Evolutionary conservation across 2,329 filamentous ascomycete genomes (phyloP).

Genomic region (Metarhizium sp.): DNA sequence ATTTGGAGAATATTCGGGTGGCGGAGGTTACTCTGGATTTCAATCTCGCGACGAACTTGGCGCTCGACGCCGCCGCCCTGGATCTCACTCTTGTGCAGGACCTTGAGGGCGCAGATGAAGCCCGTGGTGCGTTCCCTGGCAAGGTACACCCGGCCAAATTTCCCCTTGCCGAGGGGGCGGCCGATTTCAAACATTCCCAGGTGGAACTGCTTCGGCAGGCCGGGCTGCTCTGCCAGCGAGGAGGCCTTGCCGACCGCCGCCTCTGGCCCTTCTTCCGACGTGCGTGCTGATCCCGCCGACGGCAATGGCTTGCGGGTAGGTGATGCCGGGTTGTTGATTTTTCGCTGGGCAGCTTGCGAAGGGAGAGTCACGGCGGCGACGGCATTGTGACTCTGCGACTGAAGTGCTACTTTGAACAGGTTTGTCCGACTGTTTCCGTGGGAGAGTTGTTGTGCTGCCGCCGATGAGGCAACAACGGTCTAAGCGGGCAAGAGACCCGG

Average conservation of each 20-base stretch:
- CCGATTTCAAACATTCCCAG: slow-evolving; percentile 67
- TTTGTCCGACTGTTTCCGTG: slow-evolving; percentile 61
- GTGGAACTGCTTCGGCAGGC: slow-evolving; percentile 7
- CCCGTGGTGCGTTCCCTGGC: slow-evolving; percentile 56
- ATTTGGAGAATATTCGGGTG: slow-evolving; percentile 57
- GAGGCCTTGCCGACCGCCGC: slow-evolving; percentile 35
- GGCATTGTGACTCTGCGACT: slow-evolving; percentile 63
- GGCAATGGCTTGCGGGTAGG: slow-evolving; percentile 42
- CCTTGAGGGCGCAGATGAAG: slow-evolving; percentile 64
- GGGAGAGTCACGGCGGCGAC: slow-evolving; percentile 58
- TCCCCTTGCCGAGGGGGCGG: slow-evolving; percentile 63
- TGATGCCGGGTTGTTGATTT: slow-evolving; percentile 36
- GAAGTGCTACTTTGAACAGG: slow-evolving; percentile 76
- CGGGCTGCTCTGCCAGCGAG: slow-evolving; percentile 1
- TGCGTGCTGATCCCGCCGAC: slow-evolving; percentile 28
- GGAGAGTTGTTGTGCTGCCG: slow-evolving; percentile 31
- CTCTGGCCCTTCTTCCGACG: slow-evolving; percentile 38
- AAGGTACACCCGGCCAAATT: slow-evolving; percentile 65
- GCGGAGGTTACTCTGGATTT: slow-evolving; percentile 63
- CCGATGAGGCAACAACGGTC: slow-evolving; percentile 16
- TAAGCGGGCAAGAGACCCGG: slow-evolving; percentile 15
- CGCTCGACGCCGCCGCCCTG: slow-evolving; percentile 58
- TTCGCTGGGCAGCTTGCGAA: slow-evolving; percentile 53
- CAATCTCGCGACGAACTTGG: slow-evolving; percentile 62
- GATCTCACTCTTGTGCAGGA: slow-evolving; percentile 62